These are phyloP conservation scores for Mortierella antarctica DNA, from an alignment of 192 early-diverging fungal species.

Conservation along the genomic window DNA sequence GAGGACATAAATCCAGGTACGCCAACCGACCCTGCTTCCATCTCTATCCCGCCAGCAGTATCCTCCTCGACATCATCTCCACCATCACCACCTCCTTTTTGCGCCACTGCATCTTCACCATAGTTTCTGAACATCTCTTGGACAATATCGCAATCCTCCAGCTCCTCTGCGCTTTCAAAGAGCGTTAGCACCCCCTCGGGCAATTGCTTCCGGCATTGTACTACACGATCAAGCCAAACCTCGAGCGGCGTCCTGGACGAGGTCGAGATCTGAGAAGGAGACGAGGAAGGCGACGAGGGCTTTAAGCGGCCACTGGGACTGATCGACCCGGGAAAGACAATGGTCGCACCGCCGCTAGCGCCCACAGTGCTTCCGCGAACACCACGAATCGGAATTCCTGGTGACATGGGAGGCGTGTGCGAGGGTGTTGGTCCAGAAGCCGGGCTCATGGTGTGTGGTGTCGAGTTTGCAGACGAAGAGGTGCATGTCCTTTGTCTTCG, in stretches of 20 bases:
- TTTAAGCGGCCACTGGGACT: not conserved
- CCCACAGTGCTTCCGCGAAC: not conserved
- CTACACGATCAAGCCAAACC: conserved; percentile 24
- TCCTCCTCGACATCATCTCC: not conserved
- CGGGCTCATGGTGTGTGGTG: too few species aligned
- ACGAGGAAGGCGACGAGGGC: not conserved
- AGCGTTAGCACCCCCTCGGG: conserved; percentile 22
- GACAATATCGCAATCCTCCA: conserved; percentile 20
- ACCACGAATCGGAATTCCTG: not conserved
- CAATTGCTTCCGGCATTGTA: conserved; percentile 12
- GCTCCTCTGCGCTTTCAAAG: conserved; percentile 29
- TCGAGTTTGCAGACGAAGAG: not conserved
- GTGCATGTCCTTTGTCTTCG: not conserved
- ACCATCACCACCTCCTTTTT: not conserved
- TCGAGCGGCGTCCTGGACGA: conserved; percentile 8
- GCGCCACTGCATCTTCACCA: not conserved
- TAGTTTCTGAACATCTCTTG: conserved; percentile 17
- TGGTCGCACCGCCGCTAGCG: not conserved
- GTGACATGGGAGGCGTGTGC: not conserved
- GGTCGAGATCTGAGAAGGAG: not conserved
- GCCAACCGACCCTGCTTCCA: too few species aligned
- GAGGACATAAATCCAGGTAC: too few species aligned
- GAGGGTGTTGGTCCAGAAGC: not conserved
- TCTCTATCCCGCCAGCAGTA: too few species aligned
- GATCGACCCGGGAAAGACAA: not conserved